Percentiles rank a stretch among this genome's conserved stretches.
Evolutionary conservation across 1,139 yeast genomes (phyloP).

Genomic region (Blastobotrys petasosporus): DNA sequence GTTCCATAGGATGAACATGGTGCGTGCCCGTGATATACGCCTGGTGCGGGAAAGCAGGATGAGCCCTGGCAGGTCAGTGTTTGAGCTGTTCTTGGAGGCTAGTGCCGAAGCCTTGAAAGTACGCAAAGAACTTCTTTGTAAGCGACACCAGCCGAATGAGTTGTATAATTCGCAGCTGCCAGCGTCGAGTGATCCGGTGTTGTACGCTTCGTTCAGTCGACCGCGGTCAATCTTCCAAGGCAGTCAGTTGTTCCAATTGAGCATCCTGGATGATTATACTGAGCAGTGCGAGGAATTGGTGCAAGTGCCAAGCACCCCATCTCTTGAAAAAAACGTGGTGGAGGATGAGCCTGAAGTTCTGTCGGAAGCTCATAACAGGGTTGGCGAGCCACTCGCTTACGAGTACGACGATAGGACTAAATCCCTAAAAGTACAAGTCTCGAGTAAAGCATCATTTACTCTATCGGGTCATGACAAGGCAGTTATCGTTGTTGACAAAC

Average conservation of each 20-base stretch:
- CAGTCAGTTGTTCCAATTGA: neutral
- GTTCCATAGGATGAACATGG: neutral
- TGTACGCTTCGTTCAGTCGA: conserved; percentile 14
- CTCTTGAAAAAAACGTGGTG: neutral
- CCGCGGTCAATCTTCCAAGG: conserved; percentile 2
- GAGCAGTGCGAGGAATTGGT: neutral
- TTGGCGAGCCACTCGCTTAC: no score
- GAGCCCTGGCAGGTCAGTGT: neutral
- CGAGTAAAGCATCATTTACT: no score
- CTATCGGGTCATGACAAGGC: no score
- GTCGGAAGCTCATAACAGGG: neutral
- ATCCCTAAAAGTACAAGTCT: neutral
- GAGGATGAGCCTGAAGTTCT: neutral
- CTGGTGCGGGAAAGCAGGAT: neutral
- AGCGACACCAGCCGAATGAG: conserved; percentile 1
- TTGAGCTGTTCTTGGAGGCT: conserved; percentile 7
- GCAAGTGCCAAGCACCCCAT: neutral
- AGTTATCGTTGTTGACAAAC: no score
- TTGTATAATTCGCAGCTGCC: neutral
- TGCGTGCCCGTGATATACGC: conserved; percentile 6
- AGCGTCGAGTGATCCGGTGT: conserved; percentile 3
- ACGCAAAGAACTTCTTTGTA: conserved; percentile 3
- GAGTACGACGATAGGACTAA: neutral
- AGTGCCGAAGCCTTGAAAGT: conserved; percentile 8
- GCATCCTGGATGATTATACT: conserved; percentile 1